Conservation (phyloP, 192 early-diverging fungal species). For the Obelidium mucronatum region DNA sequence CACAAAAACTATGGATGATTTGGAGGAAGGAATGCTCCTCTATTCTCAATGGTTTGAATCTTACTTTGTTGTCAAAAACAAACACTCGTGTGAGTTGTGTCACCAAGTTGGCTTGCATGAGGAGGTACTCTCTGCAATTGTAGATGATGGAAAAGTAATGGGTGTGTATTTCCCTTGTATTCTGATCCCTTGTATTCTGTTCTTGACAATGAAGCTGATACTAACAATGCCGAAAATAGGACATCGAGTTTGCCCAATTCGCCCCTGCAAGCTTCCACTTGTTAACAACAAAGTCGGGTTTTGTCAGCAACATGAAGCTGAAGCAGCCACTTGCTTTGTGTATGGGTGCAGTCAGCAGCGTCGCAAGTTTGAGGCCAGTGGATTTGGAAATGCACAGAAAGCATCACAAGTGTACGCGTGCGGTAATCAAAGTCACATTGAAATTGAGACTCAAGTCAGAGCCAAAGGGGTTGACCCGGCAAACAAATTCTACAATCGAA, state of each 20-base stretch:
- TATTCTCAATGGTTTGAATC: not conserved
- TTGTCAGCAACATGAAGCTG: not conserved
- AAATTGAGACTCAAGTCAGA: not conserved
- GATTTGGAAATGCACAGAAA: not conserved
- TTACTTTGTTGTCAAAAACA: not conserved
- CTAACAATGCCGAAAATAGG: not conserved
- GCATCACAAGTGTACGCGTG: not conserved
- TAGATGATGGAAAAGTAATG: not conserved
- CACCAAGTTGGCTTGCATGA: not conserved
- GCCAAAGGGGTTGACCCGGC: not conserved
- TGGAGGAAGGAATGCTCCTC: not conserved
- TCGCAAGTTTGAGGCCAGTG: not conserved
- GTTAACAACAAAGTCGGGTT: not conserved
- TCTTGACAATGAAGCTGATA: too few species aligned
- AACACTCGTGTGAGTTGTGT: not conserved
- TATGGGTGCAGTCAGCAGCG: not conserved
- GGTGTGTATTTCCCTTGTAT: too few species aligned
- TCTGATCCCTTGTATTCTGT: too few species aligned
- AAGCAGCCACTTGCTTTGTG: not conserved
- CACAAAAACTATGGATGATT: not conserved
- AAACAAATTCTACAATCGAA: not conserved
- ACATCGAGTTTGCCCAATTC: not conserved
- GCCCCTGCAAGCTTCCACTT: not conserved
- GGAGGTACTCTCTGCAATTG: not conserved
- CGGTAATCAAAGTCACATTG: not conserved